These are phyloP conservation scores for Colletotrichum sp. DNA, from an alignment of 2,329 filamentous ascomycete species.

Conservation along the genomic window DNA sequence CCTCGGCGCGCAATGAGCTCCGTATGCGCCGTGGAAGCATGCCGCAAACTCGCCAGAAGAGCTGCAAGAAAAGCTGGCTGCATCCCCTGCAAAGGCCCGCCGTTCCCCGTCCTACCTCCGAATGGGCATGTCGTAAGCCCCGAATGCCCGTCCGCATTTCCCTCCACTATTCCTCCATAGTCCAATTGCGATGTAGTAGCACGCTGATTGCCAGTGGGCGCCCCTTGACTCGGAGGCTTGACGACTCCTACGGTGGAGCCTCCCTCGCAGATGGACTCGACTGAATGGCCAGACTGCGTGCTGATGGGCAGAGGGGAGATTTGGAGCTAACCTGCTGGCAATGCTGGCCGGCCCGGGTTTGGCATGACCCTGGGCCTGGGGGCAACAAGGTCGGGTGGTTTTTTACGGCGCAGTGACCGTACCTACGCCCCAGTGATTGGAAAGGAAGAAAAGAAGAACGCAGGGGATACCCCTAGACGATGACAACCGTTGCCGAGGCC, in stretches of 20 bases:
- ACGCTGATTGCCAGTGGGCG: not conserved
- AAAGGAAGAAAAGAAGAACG: not conserved
- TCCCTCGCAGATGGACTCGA: not conserved
- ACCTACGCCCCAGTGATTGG: not conserved
- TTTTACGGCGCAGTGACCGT: not conserved
- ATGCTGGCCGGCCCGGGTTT: not conserved
- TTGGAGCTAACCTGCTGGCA: not conserved
- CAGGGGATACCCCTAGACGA: not conserved
- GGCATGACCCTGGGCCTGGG: not conserved
- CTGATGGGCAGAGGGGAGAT: not conserved
- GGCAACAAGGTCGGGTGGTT: not conserved
- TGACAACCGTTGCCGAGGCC: not conserved
- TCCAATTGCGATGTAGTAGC: slow-evolving; percentile 3
- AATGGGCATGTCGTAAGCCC: slow-evolving; percentile 10
- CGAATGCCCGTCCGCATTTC: slow-evolving; percentile 7
- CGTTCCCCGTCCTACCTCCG: slow-evolving; percentile 11
- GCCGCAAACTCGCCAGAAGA: not conserved
- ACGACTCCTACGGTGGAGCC: not conserved
- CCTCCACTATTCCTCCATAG: not conserved
- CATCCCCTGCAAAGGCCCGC: not conserved
- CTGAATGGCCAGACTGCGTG: not conserved
- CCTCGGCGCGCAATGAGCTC: slow-evolving; percentile 4
- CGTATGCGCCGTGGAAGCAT: not conserved
- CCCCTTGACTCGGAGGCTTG: slow-evolving; percentile 4
- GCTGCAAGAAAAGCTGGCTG: not conserved